phyloP scores from a whole-genome alignment of 2,329 filamentous ascomycete species.

The Fusarium avenaceum region DNA sequence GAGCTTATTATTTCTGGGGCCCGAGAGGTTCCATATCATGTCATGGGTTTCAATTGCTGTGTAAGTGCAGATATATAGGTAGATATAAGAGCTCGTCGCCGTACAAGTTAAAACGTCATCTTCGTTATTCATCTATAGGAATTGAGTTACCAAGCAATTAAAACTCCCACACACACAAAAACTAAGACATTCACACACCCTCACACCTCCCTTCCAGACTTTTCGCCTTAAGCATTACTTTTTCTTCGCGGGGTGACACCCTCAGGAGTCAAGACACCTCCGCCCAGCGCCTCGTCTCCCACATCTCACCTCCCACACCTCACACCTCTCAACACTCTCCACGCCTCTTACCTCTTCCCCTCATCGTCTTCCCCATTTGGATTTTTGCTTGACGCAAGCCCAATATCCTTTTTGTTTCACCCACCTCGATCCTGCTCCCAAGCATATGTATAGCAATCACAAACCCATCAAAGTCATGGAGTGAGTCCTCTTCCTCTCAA shows the following conservation, averaged over 20 bases:
- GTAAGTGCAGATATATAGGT: background rate
- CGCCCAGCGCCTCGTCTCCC: constrained; percentile 26
- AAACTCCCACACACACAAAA: background rate
- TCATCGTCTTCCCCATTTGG: constrained; percentile 42
- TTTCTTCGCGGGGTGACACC: constrained; percentile 41
- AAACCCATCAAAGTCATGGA: constrained; percentile 57
- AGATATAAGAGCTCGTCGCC: constrained; percentile 5
- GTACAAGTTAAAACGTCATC: constrained; percentile 18
- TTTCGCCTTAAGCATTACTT: constrained; percentile 10
- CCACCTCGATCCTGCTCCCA: constrained; percentile 19
- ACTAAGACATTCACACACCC: constrained; percentile 21
- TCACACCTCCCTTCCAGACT: constrained; percentile 32
- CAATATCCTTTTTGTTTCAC: constrained; percentile 18
- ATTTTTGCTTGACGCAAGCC: constrained; percentile 36
- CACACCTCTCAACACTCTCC: background rate
- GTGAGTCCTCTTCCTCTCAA: constrained; percentile 48
- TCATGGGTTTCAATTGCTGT: constrained; percentile 14
- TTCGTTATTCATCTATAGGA: constrained; percentile 14
- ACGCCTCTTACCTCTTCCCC: constrained; percentile 19
- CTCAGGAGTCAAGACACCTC: constrained; percentile 8
- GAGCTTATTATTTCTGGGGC: constrained; percentile 25
- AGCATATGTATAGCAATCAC: constrained; percentile 54
- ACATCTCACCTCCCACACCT: constrained; percentile 10
- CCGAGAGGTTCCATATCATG: constrained; percentile 21
- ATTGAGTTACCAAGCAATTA: constrained; percentile 28